These are phyloP conservation scores for Erysimum cheiranthoides DNA, from an alignment of 345 rosid species.

Conservation along the genomic window DNA sequence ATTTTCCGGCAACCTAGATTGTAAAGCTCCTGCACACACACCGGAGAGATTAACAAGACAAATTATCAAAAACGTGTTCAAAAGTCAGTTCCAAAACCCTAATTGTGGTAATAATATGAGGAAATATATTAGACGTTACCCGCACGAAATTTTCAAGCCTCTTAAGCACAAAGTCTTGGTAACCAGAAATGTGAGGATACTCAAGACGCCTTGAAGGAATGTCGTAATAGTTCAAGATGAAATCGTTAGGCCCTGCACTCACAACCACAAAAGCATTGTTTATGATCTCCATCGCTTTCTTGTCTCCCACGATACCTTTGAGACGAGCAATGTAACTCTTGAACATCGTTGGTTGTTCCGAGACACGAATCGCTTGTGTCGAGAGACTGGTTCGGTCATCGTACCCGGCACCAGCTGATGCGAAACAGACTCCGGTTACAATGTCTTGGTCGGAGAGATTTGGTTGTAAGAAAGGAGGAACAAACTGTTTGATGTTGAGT, in stretches of 20 bases:
- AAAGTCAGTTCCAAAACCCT: not conserved
- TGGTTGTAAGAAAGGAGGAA: constrained; percentile 45
- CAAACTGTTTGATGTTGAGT: constrained; percentile 38
- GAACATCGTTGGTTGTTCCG: constrained; percentile 54
- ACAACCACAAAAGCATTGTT: constrained; percentile 50
- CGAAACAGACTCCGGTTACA: constrained; percentile 41
- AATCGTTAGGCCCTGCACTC: constrained; percentile 74
- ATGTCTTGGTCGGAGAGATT: constrained; percentile 38
- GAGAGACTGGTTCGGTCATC: constrained; percentile 31
- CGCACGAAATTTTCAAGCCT: constrained; percentile 35
- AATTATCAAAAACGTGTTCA: not conserved
- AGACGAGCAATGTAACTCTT: constrained; percentile 41
- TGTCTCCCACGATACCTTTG: constrained; percentile 48
- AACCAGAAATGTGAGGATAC: constrained; percentile 42
- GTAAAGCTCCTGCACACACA: constrained; percentile 52
- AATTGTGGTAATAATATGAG: not conserved
- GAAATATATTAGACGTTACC: constrained; percentile 40
- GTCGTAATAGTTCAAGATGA: constrained; percentile 52
- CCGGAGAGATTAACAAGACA: not conserved
- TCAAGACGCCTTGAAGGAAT: constrained; percentile 47
- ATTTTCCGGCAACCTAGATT: constrained; percentile 52
- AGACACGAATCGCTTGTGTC: constrained; percentile 44
- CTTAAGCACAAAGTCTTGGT: constrained; percentile 56
- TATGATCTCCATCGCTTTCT: constrained; percentile 52
- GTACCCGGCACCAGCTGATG: constrained; percentile 43